Base-by-base conservation (phyloP, 305 asterid genomes). In the Plantago coronopus region DNA sequence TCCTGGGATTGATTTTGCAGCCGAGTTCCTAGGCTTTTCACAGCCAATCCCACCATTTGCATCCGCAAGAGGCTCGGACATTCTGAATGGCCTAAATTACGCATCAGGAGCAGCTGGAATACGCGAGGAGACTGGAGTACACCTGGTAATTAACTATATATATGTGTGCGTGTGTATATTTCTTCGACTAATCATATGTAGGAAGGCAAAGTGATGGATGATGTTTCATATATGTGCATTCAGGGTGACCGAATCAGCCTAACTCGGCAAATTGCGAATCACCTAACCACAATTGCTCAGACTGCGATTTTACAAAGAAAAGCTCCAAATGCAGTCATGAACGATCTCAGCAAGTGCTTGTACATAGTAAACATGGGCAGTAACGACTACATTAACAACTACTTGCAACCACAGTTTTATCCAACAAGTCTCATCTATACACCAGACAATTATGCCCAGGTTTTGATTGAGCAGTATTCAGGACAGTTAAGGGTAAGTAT, bases 311-410 rank as follows among this genome's bases (percentile, higher is more conserved):
- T 60, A 27, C 45, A 43, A 0, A 42, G 67, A 40, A 59, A 53
- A 38, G 12, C 3, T 13, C 43, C 66, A 17, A 40, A 6, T 51
- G 21, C 48, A 1, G 75, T 29, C 0, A 42, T 5, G 3, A 31
- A 40, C 0, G 49, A 68, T 47, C 61, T 75, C 1, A 68, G 27
- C 13, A 54, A 62, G 59, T 71, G 96, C 66, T 75, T 87, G 17
- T 90, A 68, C 55, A 69, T 85, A 9, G 12, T 90, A 14, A 88
- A 81, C 51, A 0, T 87, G 13, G 97, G 96, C 19, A 90, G 95
- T 79, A 90, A 87, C 17, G 97, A 90, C 62, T 90, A 90, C 60
- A 89, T 90, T 6, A 85, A 87, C 82, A 87, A 90, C 70, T 90
- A 90, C 51, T 85, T 85, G 79, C 76, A 81, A 87, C 97, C 97